These are phyloP conservation scores for Melampsora occidentalis DNA, from an alignment of 1,284 basidiomycete species.

Conservation along the genomic window DNA sequence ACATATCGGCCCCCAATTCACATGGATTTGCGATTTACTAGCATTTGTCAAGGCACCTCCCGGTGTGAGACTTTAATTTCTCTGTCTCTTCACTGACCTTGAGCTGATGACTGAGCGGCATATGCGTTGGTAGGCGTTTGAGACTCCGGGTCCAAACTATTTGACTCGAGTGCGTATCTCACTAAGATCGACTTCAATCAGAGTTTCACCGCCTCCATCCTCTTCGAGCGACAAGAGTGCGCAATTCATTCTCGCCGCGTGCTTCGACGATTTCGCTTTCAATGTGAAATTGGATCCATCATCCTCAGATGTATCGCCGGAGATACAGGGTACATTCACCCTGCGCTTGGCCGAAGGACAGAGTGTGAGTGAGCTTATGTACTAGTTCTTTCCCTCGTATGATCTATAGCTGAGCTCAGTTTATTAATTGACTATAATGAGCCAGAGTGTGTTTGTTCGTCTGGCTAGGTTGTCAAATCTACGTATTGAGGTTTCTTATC, in stretches of 20 bases:
- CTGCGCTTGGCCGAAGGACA: slow-evolving; percentile 23
- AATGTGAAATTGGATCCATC: slow-evolving; percentile 15
- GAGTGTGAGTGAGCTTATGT: background rate
- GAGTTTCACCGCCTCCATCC: slow-evolving; percentile 1
- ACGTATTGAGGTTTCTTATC: background rate
- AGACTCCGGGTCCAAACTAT: background rate
- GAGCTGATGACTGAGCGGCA: background rate
- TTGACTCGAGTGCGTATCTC: slow-evolving; percentile 4
- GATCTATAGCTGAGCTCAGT: background rate
- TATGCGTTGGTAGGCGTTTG: slow-evolving; percentile 3
- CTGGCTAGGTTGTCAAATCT: background rate
- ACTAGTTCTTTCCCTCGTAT: background rate
- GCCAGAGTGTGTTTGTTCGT: slow-evolving; percentile 1
- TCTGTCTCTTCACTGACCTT: background rate
- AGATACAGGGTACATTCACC: slow-evolving; percentile 3
- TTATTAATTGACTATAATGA: slow-evolving; percentile 49
- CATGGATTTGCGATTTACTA: slow-evolving; percentile 66
- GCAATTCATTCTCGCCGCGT: background rate
- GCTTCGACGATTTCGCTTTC: slow-evolving; percentile 9
- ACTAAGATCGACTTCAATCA: background rate
- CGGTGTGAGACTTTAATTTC: slow-evolving; percentile 62
- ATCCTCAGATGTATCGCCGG: slow-evolving; percentile 14
- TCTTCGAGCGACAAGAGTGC: background rate
- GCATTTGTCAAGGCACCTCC: slow-evolving; percentile 77
- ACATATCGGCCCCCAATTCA: slow-evolving; percentile 64